Percentiles rank a stretch among this genome's conserved stretches.
These are phyloP conservation scores for Penicillium mononematosum DNA, from an alignment of 495 filamentous ascomycete genomes.

Conservation along the genomic window DNA sequence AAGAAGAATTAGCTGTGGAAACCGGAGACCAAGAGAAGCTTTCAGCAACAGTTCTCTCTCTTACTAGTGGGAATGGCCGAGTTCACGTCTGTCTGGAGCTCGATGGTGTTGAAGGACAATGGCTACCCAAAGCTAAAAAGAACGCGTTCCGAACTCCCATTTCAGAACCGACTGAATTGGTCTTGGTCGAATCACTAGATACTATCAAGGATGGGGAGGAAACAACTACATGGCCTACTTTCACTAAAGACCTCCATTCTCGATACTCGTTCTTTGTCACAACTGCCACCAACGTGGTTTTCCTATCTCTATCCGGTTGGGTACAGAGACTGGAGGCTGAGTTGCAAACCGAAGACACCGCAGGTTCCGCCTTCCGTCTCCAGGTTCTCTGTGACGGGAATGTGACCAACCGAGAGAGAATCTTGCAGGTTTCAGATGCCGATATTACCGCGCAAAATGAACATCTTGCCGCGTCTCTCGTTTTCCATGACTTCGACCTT, in stretches of 20 bases:
- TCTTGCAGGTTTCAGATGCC: constrained; percentile 51
- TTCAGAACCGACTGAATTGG: constrained; percentile 43
- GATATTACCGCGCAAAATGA: constrained; percentile 31
- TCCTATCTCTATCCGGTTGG: constrained; percentile 72
- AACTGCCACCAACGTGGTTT: constrained; percentile 64
- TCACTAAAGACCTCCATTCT: constrained; percentile 69
- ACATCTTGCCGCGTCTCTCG: constrained; percentile 59
- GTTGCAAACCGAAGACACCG: constrained; percentile 59
- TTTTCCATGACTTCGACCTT: constrained; percentile 69
- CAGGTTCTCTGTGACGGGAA: constrained; percentile 64
- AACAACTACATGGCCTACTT: constrained; percentile 63
- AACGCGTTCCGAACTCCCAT: constrained; percentile 41
- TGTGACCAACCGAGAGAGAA: constrained; percentile 59
- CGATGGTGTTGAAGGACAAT: constrained; percentile 78
- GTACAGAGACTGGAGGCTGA: constrained; percentile 74
- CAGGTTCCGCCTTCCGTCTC: constrained; percentile 71
- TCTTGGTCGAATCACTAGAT: constrained; percentile 58
- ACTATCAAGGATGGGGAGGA: constrained; percentile 56
- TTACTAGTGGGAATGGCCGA: constrained; percentile 69
- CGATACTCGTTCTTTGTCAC: constrained; percentile 80
- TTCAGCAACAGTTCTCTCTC: constrained; percentile 70
- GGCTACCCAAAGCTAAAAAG: constrained; percentile 66
- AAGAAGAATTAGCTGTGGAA: constrained; percentile 48
- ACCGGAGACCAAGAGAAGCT: constrained; percentile 61
- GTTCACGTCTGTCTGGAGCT: constrained; percentile 77